phyloP scores from a whole-genome alignment of 192 early-diverging fungal genomes.

The Coemansia sp. region DNA sequence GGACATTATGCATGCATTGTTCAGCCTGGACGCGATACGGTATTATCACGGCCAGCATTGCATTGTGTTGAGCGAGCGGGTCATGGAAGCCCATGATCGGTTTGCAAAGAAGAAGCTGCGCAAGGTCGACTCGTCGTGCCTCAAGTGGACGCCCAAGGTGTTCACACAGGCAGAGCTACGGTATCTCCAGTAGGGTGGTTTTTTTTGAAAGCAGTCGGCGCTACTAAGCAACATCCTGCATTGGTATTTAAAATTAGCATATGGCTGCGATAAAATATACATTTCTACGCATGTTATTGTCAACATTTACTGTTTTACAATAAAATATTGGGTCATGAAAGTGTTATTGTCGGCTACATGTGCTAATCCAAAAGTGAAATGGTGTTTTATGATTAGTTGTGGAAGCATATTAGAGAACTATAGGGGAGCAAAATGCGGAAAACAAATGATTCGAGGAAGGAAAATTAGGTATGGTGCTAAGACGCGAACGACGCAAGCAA shows the following conservation, averaged over 20 bases:
- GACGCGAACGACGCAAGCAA: constrained; percentile 23
- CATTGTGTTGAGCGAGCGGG: constrained; percentile 83
- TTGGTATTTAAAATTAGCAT: too few relatives aligned
- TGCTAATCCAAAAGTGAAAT: neutral
- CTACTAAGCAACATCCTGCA: too few relatives aligned
- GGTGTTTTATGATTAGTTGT: neutral
- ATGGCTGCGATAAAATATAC: too few relatives aligned
- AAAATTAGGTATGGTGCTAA: neutral
- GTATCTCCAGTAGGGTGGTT: constrained; percentile 55
- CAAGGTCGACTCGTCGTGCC: constrained; percentile 73
- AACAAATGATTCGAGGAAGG: too few relatives aligned
- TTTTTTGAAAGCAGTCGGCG: too few relatives aligned
- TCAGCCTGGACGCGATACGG: constrained; percentile 83
- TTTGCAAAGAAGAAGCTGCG: constrained; percentile 74
- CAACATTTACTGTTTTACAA: too few relatives aligned
- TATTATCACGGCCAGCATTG: constrained; percentile 90
- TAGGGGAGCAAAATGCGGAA: too few relatives aligned
- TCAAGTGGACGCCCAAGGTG: constrained; percentile 80
- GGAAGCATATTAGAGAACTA: too few relatives aligned
- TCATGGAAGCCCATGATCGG: constrained; percentile 78
- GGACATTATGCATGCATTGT: constrained; percentile 90
- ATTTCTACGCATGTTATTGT: too few relatives aligned
- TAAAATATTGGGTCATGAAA: too few relatives aligned
- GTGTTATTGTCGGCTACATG: too few relatives aligned
- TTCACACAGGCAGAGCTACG: constrained; percentile 74